phyloP scores from a whole-genome alignment of 2,329 filamentous ascomycete species.

The Purpureocillium takamizusanense region DNA sequence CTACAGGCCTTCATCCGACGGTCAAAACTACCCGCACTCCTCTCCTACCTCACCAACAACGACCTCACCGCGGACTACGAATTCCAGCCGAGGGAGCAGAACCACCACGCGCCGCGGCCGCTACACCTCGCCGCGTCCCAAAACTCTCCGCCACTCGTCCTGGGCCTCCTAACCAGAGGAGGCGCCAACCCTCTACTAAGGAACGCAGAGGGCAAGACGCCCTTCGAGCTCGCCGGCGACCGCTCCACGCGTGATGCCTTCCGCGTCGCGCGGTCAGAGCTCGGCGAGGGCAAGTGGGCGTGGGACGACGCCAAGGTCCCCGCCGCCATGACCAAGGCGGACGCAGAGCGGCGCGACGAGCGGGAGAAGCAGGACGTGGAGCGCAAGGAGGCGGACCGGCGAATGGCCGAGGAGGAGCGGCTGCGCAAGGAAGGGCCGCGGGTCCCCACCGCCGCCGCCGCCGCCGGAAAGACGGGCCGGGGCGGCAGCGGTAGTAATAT shows the following conservation, averaged over 20 bases:
- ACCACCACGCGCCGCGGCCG: conserved; percentile 73
- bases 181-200: conserved; percentile 62
- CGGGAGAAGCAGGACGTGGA: conserved; percentile 62
- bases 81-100: conserved; percentile 63
- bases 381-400: conserved; percentile 58
- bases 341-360: conserved; percentile 61
- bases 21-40: conserved; percentile 77
- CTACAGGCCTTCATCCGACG: conserved; percentile 80
- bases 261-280: conserved; percentile 71
- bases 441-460: too few relatives aligned
- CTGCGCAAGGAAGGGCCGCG: conserved; percentile 56
- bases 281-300: conserved; percentile 68
- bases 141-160: conserved; percentile 69
- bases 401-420: conserved; percentile 66
- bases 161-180: conserved; percentile 66
- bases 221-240: conserved; percentile 84
- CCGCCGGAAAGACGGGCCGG: conserved; percentile 31
- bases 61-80: conserved; percentile 60
- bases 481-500: conserved; percentile 43
- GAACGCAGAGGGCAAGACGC: conserved; percentile 70
- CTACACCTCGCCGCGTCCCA: conserved; percentile 80
- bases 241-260: conserved; percentile 83
- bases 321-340: conserved; percentile 56
- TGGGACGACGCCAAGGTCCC: conserved; percentile 75
- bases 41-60: conserved; percentile 78